Base-by-base conservation (phyloP, 768 basidiomycete species). In the Gyrodon lividus region DNA sequence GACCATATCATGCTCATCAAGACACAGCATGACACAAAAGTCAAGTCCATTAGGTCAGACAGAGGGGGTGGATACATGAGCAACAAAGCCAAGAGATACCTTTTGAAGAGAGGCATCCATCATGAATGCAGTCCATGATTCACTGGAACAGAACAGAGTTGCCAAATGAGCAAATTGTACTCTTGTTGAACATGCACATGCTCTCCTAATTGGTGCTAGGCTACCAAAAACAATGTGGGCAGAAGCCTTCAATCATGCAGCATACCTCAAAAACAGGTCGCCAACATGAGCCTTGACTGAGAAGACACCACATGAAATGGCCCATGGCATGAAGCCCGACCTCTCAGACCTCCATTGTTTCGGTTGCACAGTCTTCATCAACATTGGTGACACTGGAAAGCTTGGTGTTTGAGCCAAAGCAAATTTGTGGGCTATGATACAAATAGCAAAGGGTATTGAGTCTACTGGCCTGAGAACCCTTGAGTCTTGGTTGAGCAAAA, bases 101-200 rank as follows among this genome's bases (percentile, higher is more conserved):
- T 66, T 2, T 7, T 42, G 5, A 33, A 43, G 1, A 41, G 42
- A 14, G 70, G 71, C 33, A 66, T 57, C 7, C 31, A 43, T 12
- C 56, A 51, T n/a, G 28, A 59, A 17, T 46, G 59, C 5, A 68
- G 51, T 60, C 1, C 60, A 65, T 28, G 48, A 69, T 48, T 59
- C 62, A n/a, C 62, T 59, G 9, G 30, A 57, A 35, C 58, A 58
- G 56, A 70, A 68, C 49, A 66, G 69, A 4, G 43, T 63, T 5
- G 62, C 67, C 1, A 65, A 71, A 49, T 38, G 58, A 5, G 34
- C 53, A 4, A 72, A 70, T 51, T 46, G 59, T 1, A 66, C 59
- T 10, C 51, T 62, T 2, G 22, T 65, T 9, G 54, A 65, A 22
- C 24, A 53, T 20, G 46, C 55, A 9, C 46, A 54, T 16, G 55